These are phyloP conservation scores for Hemileccinum impolitum DNA, from an alignment of 768 basidiomycete species.

Conservation along the genomic window DNA sequence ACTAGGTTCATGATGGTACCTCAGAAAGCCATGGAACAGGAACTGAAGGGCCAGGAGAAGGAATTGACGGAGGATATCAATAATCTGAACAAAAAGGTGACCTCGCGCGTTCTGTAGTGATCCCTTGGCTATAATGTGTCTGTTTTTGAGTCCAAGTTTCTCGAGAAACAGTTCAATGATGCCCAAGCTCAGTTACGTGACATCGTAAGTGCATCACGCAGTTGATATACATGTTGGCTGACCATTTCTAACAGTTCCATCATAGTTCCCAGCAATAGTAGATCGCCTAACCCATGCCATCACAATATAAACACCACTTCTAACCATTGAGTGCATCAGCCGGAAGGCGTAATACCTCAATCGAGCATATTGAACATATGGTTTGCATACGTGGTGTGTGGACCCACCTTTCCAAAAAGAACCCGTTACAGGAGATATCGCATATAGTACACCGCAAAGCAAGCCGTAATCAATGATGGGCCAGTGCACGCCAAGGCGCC, in stretches of 20 bases:
- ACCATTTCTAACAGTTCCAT: constrained; percentile 24
- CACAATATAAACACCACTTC: constrained; percentile 7
- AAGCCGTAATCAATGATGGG: constrained; percentile 5
- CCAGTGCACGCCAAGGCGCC: constrained; percentile 12
- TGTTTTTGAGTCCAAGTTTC: constrained; percentile 69
- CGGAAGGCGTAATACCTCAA: background rate
- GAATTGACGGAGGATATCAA: constrained; percentile 80
- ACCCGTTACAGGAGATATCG: background rate
- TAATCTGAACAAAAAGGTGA: constrained; percentile 82
- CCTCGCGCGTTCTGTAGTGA: background rate
- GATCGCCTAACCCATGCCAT: constrained; percentile 1
- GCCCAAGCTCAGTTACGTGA: constrained; percentile 84
- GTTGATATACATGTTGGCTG: background rate
- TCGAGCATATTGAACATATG: constrained; percentile 1
- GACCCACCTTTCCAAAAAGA: background rate
- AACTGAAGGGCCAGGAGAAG: constrained; percentile 75
- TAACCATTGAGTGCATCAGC: constrained; percentile 1
- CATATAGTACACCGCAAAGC: background rate
- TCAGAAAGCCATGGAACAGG: constrained; percentile 70
- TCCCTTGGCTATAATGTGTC: background rate
- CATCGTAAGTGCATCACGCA: constrained; percentile 51
- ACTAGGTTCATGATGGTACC: constrained; percentile 89
- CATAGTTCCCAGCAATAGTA: constrained; percentile 28
- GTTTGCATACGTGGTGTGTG: constrained; percentile 2
- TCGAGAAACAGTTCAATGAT: constrained; percentile 92